Conservation (phyloP, 345 rosid genomes). For the Eucalyptus shirleyi region DNA sequence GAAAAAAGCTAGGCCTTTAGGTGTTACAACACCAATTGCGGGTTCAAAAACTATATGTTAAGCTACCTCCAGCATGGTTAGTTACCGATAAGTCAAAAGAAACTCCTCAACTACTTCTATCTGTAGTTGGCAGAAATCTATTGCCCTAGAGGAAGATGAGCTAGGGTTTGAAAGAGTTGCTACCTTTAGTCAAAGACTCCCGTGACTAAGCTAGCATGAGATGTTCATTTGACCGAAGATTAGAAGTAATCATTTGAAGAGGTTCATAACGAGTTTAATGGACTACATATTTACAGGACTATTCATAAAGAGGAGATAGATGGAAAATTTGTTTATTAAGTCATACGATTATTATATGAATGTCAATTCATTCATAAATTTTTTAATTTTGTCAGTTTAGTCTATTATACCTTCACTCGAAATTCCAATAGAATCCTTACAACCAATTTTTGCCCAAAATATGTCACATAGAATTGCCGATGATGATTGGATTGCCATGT, state of each 20-base stretch:
- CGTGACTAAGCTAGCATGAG: not conserved
- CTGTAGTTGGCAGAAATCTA: not conserved
- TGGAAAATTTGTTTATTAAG: too few species aligned
- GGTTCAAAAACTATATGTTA: not conserved
- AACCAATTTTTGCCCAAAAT: too few species aligned
- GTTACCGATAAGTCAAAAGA: not conserved
- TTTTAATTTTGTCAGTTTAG: too few species aligned
- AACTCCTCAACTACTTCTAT: not conserved
- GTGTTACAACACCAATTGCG: not conserved
- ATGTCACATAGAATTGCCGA: not conserved
- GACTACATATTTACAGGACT: not conserved
- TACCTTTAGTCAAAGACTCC: not conserved
- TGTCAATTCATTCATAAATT: not conserved
- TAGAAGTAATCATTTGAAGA: not conserved
- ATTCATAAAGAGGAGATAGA: not conserved
- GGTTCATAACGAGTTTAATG: not conserved
- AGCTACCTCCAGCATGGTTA: not conserved
- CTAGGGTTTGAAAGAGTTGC: not conserved
- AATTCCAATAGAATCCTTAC: not conserved
- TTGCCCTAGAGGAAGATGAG: not conserved
- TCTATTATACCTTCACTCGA: fast-evolving
- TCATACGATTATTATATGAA: fast-evolving
- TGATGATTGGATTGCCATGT: not conserved
- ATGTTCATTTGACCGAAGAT: not conserved
- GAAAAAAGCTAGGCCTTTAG: not conserved